A percentile compares a stretch with the other conserved stretches of the same genome.
phyloP scores from a whole-genome alignment of 192 early-diverging fungal species.

The Coemansia sp. region DNA sequence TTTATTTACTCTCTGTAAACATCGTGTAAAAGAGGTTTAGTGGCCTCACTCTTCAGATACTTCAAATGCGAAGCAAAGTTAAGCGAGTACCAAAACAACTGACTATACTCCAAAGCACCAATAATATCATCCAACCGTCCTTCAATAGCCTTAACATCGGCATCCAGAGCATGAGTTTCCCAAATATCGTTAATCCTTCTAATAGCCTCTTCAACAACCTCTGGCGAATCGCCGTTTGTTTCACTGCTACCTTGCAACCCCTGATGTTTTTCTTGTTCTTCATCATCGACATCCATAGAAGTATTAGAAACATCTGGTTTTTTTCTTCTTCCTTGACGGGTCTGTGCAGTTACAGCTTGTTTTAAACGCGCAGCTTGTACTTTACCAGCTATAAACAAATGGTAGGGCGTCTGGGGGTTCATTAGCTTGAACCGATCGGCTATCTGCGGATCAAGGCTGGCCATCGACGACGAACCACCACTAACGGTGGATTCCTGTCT shows the following conservation, averaged over 20 bases:
- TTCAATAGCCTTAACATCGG: conserved; percentile 23
- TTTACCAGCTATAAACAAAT: conserved; percentile 52
- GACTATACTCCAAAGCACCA: conserved; percentile 40
- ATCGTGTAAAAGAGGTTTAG: conserved; percentile 26
- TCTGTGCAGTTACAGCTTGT: conserved; percentile 25
- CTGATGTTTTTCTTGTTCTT: neutral
- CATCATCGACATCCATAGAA: neutral
- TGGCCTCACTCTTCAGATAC: conserved; percentile 29
- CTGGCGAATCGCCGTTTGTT: neutral
- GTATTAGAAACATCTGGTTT: neutral
- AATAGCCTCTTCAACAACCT: conserved; percentile 24
- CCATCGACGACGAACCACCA: neutral
- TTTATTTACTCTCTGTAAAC: conserved; percentile 30
- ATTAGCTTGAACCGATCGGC: conserved; percentile 51
- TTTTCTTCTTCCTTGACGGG: neutral
- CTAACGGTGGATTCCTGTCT: conserved; percentile 1
- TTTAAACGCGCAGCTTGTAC: conserved; percentile 49
- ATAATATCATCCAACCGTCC: conserved; percentile 37
- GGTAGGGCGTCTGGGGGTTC: conserved; percentile 53
- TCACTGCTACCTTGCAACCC: neutral
- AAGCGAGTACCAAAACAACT: conserved; percentile 50
- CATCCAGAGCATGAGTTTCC: conserved; percentile 15
- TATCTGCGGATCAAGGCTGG: conserved; percentile 17
- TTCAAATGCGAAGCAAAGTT: conserved; percentile 47
- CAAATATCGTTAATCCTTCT: conserved; percentile 42